phyloP scores from a whole-genome alignment of 192 early-diverging fungal species.

The Obelidium mucronatum region DNA sequence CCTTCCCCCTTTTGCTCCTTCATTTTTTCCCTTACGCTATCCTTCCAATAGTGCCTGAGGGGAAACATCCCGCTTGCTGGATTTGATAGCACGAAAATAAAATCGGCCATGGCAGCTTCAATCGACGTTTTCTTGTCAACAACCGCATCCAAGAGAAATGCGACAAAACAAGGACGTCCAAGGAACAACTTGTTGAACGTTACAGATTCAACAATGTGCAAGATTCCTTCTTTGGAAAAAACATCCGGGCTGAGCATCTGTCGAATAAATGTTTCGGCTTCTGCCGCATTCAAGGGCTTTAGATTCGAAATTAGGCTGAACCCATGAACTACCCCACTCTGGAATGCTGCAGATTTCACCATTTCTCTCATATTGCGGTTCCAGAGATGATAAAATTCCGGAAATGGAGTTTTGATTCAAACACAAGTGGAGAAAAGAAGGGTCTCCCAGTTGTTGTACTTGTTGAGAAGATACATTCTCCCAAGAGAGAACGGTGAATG shows the following conservation, averaged over 20 bases:
- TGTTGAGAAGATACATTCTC: background rate
- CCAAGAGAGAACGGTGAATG: background rate
- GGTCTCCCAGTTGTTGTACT: conserved; percentile 1
- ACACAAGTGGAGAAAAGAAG: conserved; percentile 42
- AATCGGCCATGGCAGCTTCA: conserved; percentile 31
- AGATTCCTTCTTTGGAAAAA: background rate
- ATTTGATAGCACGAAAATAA: conserved; percentile 30
- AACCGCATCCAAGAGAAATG: conserved; percentile 43
- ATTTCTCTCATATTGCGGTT: conserved; percentile 41
- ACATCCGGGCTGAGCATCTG: conserved; percentile 19
- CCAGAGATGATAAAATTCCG: conserved; percentile 37
- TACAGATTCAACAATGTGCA: conserved; percentile 26
- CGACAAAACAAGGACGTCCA: conserved; percentile 39
- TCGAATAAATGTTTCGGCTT: conserved; percentile 32
- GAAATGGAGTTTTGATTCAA: conserved; percentile 33
- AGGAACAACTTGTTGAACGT: conserved; percentile 37
- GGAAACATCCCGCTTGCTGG: conserved; percentile 30
- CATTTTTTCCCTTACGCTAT: too few relatives aligned
- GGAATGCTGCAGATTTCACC: conserved; percentile 31
- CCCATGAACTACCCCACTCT: background rate
- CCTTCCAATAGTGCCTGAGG: conserved; percentile 36
- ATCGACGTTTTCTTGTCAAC: conserved; percentile 24
- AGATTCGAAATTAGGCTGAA: conserved; percentile 24
- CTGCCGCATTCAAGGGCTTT: conserved; percentile 15
- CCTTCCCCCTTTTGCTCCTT: too few relatives aligned